These are phyloP conservation scores for Neurospora pannonica DNA, from an alignment of 495 filamentous ascomycete genomes.

Conservation along the genomic window DNA sequence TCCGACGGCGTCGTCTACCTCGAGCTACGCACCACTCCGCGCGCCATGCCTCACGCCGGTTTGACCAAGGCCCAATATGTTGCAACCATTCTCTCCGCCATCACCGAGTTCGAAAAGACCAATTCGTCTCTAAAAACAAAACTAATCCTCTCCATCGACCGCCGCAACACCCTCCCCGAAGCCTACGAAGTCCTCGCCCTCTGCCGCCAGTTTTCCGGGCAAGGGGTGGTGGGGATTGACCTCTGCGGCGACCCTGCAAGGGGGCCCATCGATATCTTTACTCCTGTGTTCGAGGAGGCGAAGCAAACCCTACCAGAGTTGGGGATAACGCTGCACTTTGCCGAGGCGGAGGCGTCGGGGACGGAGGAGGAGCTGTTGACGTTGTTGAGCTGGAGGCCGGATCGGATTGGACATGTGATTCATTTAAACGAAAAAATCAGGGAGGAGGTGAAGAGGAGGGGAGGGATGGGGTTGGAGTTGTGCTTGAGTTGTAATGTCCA, in stretches of 20 bases:
- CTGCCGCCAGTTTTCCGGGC: slow-evolving; percentile 41
- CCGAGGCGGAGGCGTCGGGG: slow-evolving; percentile 48
- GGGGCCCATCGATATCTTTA: slow-evolving; percentile 48
- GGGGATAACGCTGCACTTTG: slow-evolving; percentile 69
- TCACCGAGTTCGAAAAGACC: slow-evolving; percentile 44
- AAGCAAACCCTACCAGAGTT: too few species aligned
- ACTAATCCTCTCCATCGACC: slow-evolving; percentile 71
- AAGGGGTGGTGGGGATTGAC: slow-evolving; percentile 62
- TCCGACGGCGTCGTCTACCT: slow-evolving; percentile 68
- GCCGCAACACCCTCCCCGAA: slow-evolving; percentile 45
- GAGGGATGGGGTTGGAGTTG: slow-evolving; percentile 56
- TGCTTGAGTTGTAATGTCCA: slow-evolving; percentile 77
- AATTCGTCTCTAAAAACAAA: slow-evolving; percentile 41
- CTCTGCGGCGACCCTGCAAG: slow-evolving; percentile 68
- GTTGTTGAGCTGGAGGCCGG: slow-evolving; percentile 55
- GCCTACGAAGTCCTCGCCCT: slow-evolving; percentile 55
- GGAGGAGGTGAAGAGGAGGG: slow-evolving; percentile 40
- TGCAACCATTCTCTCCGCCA: slow-evolving; percentile 48
- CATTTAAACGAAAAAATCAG: slow-evolving; percentile 52
- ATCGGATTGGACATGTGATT: slow-evolving; percentile 73
- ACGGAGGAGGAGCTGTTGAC: slow-evolving; percentile 48
- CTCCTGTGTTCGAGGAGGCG: slow-evolving; percentile 44
- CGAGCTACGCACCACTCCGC: slow-evolving; percentile 74
- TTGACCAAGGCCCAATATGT: slow-evolving; percentile 58
- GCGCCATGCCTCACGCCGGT: slow-evolving; percentile 41